phyloP scores from a whole-genome alignment of 2,329 filamentous ascomycete genomes.

The Fusarium sp. region DNA sequence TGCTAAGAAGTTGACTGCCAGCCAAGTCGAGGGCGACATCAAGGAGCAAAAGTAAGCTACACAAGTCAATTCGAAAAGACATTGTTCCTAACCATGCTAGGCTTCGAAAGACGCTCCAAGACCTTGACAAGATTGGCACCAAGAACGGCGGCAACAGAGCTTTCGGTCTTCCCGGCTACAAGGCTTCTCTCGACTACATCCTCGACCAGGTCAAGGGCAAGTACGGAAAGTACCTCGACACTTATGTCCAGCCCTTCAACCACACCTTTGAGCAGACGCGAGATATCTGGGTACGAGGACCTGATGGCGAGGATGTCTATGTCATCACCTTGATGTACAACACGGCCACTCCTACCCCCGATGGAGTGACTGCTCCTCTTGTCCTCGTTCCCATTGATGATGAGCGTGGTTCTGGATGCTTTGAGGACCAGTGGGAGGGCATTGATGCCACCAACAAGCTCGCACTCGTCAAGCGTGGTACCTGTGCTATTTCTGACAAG shows the following conservation, averaged over 20 bases:
- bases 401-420: constrained; percentile 54
- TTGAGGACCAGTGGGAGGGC: constrained; percentile 58
- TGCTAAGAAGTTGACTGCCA: constrained; percentile 40
- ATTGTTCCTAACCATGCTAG: constrained; percentile 48
- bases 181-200: constrained; percentile 69
- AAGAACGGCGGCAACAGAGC: constrained; percentile 70
- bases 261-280: constrained; percentile 58
- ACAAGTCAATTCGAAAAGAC: background rate
- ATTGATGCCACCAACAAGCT: constrained; percentile 59
- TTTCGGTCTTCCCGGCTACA: constrained; percentile 69
- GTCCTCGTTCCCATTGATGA: constrained; percentile 54
- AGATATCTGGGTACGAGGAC: constrained; percentile 58
- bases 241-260: constrained; percentile 60
- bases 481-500: constrained; percentile 58
- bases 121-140: constrained; percentile 65
- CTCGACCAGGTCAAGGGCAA: constrained; percentile 57
- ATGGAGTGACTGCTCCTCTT: constrained; percentile 53
- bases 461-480: constrained; percentile 59
- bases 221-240: constrained; percentile 57
- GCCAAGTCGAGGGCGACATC: constrained; percentile 41
- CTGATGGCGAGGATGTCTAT: constrained; percentile 58
- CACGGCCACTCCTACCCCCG: constrained; percentile 55
- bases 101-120: constrained; percentile 65
- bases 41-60: constrained; percentile 36
- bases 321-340: constrained; percentile 61